Base-by-base conservation (phyloP, 2,329 filamentous ascomycete species). In the Fusarium devonianum region DNA sequence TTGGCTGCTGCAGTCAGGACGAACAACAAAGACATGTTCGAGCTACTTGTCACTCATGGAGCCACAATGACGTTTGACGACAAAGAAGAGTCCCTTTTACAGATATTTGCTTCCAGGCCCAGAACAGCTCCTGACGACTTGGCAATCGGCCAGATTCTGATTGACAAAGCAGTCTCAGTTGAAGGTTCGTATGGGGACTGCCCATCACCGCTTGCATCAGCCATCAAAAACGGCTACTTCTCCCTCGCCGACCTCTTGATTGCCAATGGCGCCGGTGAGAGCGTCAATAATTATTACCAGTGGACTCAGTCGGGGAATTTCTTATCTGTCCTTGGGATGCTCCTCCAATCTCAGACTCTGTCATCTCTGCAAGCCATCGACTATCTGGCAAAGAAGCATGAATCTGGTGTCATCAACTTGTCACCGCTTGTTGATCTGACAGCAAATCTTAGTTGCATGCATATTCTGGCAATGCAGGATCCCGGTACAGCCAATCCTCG, bases 321-420 rank as follows among this genome's bases (percentile, higher is more conserved):
- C 2, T 3, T 18, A 10, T 44, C 40, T 13, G n/a, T 44, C 14
- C 2, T 44, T 4, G 40, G 40, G 4, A 4, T 35, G 2, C 30
- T 44, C 13, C n/a, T 44, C 6, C 32, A 36, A 8, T 44, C 30
- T 14, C 40, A 44, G 9, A 36, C 40, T 12, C 17, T 36, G 17
- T 44, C 40, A 2, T 44, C 40, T n/a, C 3, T 44, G 5, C 6
- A 36, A 7, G 22, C 40, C 16, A 44, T 36, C 3, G 17, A 28
- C n/a, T 44, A 44, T 5, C 4, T 44, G n/a, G 40, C 40, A 6
- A 44, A 29, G 22, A 44, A 44, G 12, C n/a, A 36, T 7, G 30
- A 36, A 22, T 30, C 28, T 9, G 11, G 32, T 9, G 8, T 22
- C 2, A n/a, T 44, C 28, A 10, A 16, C 16, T n/a, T 36, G 8